A percentile compares a stretch with the other conserved stretches of the same genome.
Conservation (phyloP, 164 flowering plant species). For the Warburgia ugandensis region DNA sequence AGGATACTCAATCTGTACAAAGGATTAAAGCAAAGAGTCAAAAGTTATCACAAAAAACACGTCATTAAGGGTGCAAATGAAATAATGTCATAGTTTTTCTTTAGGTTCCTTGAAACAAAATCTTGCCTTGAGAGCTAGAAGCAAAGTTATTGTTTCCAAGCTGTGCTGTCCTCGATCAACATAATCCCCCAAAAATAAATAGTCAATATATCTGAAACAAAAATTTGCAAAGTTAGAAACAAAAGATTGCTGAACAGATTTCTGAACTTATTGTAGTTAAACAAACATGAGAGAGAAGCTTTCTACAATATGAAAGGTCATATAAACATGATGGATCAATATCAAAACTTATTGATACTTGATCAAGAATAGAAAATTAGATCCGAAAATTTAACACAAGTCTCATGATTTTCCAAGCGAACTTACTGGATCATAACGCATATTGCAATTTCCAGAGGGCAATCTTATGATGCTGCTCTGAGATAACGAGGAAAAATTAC, state of each 20-base stretch:
- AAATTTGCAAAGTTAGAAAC: neutral
- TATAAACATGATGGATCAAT: no score
- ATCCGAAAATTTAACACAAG: no score
- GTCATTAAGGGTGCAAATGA: neutral
- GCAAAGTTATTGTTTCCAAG: slow-evolving; percentile 84
- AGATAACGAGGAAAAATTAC: no score
- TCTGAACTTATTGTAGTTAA: no score
- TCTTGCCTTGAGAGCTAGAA: slow-evolving; percentile 85
- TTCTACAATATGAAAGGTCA: no score
- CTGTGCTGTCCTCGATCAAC: slow-evolving; percentile 99
- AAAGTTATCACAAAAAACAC: neutral
- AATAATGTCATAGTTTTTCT: neutral
- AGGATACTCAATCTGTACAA: slow-evolving; percentile 62
- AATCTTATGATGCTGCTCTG: no score
- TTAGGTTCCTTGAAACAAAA: slow-evolving; percentile 5
- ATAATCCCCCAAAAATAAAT: slow-evolving; percentile 94
- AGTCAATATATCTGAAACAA: slow-evolving; percentile 84
- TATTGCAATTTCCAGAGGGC: no score
- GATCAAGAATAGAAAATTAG: no score
- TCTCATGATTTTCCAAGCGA: no score
- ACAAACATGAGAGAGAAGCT: neutral
- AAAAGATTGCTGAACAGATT: neutral
- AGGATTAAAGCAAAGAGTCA: neutral
- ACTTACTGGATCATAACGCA: no score
- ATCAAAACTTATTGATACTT: no score